Base-by-base conservation (phyloP, 2,329 filamentous ascomycete genomes). In the Aspergillus thermomutatus region DNA sequence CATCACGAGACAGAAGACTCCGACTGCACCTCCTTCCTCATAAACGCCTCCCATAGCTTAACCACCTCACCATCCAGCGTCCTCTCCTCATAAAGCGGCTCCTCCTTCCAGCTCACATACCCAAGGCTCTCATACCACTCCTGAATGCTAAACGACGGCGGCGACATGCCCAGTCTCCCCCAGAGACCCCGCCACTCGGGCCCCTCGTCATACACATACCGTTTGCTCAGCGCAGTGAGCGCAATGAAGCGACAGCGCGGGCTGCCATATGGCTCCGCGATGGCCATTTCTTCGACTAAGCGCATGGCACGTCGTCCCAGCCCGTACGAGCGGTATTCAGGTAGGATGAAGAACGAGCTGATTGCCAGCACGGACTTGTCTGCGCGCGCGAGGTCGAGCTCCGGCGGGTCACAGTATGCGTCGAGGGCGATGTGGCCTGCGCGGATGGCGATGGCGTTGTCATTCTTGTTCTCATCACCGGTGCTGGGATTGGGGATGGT, bases 111-210 rank as follows among this genome's bases (percentile, higher is more conserved):
- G 7, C 43, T 54, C 3, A 60, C 57, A 57, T 60, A 64, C 3
- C 61, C 62, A 19, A 60, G 49, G 2, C 34, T 58, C 48, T 64
- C 57, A 52, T 64, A 64, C 62, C 62, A 64, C 34, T 56, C 53
- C 46, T 63, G 48, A n/a, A 58, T 60, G 43, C 57, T 60, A 14
- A 64, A 64, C 8, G 49, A 23, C 1, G 62, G 62, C 31, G 40
- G 9, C 25, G 25, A 4, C 56, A 49, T 10, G 1, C 60, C 62
- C 28, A 54, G 28, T 46, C 27, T 55, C 25, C 21, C 51, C 57
- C 57, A 64, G 1, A 64, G 5, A 2, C 56, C 61, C 8, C 37
- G 43, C 57, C 62, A 56, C 28, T 60, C 57, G 7, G 53, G 55
- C 1, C 46, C 53, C 28, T 64, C 55, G 3, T 60, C 54, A n/a